Conservation (phyloP, 805 yeast genomes). For the Lipomyces mesembrius region DNA sequence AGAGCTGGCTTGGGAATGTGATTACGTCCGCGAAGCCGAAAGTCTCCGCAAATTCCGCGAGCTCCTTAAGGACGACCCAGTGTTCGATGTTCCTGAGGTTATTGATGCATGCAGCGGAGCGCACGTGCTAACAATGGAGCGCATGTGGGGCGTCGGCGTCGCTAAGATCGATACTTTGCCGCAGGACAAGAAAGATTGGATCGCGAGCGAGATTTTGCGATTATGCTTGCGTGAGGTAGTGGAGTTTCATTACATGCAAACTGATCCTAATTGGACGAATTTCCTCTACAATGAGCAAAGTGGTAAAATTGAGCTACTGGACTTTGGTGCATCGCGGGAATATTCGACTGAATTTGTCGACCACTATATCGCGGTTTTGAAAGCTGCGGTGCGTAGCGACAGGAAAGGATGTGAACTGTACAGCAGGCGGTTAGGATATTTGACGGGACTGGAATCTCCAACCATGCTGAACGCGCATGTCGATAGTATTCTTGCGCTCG, state of each 20-base stretch:
- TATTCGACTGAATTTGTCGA: constrained; percentile 69
- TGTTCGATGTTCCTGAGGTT: constrained; percentile 80
- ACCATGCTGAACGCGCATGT: constrained; percentile 88
- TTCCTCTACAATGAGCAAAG: constrained; percentile 79
- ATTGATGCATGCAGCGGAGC: constrained; percentile 76
- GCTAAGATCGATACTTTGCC: constrained; percentile 65
- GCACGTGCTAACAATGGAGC: constrained; percentile 87
- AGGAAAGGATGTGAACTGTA: constrained; percentile 63
- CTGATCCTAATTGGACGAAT: constrained; percentile 99
- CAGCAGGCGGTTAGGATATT: constrained; percentile 78
- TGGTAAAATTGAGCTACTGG: constrained; percentile 78
- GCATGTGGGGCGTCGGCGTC: constrained; percentile 80
- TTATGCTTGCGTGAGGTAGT: constrained; percentile 86
- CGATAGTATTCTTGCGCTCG: constrained; percentile 85
- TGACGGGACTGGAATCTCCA: constrained; percentile 88
- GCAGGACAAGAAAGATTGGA: constrained; percentile 76
- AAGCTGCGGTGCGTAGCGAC: constrained; percentile 75
- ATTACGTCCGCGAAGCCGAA: constrained; percentile 85
- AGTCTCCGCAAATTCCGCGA: constrained; percentile 70
- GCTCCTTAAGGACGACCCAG: constrained; percentile 62
- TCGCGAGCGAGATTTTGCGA: constrained; percentile 84
- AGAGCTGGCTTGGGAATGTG: constrained; percentile 97
- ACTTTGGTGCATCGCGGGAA: constrained; percentile 93
- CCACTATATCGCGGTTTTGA: constrained; percentile 70
- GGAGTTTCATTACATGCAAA: constrained; percentile 88